Evolutionary conservation across 2,329 filamentous ascomycete genomes (phyloP), one percentile per base, ranked within the genome.

Genomic region (Sclerotinia subarctica): DNA sequence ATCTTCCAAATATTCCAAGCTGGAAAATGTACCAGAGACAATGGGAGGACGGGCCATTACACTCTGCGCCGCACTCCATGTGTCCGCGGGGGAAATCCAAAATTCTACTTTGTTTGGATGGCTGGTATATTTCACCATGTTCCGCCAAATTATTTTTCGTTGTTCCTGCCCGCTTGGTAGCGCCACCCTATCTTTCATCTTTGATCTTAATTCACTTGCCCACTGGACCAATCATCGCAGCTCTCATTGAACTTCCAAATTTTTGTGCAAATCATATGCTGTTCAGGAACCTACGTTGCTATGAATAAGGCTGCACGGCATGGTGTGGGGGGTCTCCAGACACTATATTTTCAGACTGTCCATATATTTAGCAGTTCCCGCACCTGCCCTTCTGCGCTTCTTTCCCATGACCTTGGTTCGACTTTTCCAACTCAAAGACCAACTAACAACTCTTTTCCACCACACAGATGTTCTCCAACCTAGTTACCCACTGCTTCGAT

Each of bases 401-500:
- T 4, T 13, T 24, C n/a, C 59, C n/a, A 35, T 11, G 4, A 24
- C 49, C 10, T 35, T 21, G 4, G 19, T 35, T 24, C 11, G 5
- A 5, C 5, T 15, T 44, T 58, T 26, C 13, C 38, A 21, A 13
- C 15, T n/a, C 19, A 56, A 47, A 26, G 17, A 32, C 26, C 32
- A 42, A 52, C 56, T 53, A 60, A 67, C 17, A 54, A 29, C 24
- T 59, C 21, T 32, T 15, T 21, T 24, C 42, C 42, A 24, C 21
- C 38, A 26, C 26, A n/a, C 70, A 87, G 85, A 82, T 87, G 79
- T 86, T 86, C 76, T 83, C 82, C 77, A 89, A 87, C 81, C 85
- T 92, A 67, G 90, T 93, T 76, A 90, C 93, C 80, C 87, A 90
- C 82, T 99, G 95, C 88, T 99, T 99, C 86, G 90, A 92, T 79